Evolutionary conservation across 2,329 filamentous ascomycete species (phyloP), one percentile per base, ranked within the genome.

Genomic region (Ophiostoma ulmi): DNA sequence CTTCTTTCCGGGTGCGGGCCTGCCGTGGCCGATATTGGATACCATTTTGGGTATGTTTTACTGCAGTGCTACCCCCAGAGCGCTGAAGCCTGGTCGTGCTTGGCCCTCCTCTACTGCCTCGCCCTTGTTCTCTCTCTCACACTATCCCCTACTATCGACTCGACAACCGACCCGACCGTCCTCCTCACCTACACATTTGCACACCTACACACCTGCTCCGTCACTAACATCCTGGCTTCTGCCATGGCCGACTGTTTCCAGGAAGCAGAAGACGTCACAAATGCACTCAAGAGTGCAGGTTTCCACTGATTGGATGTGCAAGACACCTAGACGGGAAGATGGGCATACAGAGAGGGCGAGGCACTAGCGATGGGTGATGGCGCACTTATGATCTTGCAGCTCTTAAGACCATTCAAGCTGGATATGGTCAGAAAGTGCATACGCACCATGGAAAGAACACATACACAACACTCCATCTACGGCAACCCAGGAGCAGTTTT

Each of bases 281-380:
- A 74, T 17, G 77, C 78, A 44, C 78, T 84, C 70, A 80, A 80
- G 76, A 75, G 78, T 14, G 74, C 75, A 22, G 83, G 83, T n/a
- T 75, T 83, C 58, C 52, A 83, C 58, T 84, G 78, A 78, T 35
- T 8, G 31, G 61, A 48, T 20, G 7, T 48, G 44, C 17, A 48
- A 48, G 17, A 48, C 17, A 4, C 17, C 44, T 7, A 48, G 17
- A 48, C 44, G 58, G 48, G 55, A 61, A 22, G 22, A 11, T 26
- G 44, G 20, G 6, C 17, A 48, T 63, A 36, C 26, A 14, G 61
- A n/a, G 63, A 8, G 35, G 35, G 11, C 26, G 5, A 31, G 22
- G 14, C 44, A 48, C n/a, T 20, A 44, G 1, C 8, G 10, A 39
- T 10, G 14, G 63, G n/a, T 7, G 22, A 31, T 39, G 64, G 64